Base-by-base conservation (phyloP, 129 eudicot species). In the Artemisia tridentata region DNA sequence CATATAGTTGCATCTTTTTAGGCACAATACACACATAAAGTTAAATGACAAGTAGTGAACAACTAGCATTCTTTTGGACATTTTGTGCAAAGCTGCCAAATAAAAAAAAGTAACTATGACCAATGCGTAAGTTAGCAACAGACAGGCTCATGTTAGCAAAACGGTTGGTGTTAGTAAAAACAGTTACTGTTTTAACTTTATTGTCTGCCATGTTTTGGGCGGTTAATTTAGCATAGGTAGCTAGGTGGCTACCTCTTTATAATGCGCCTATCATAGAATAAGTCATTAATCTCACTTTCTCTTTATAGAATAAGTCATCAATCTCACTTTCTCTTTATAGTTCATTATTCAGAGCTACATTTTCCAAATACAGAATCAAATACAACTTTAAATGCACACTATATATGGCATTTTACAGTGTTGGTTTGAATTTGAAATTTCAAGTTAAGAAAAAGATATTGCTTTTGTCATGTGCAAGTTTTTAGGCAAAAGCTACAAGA, bases 161-260 rank as follows among this genome's bases (percentile, higher is more conserved):
- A 65, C 77, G 11, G 81, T 71, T 63, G 67, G 76, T 54, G 67
- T 78, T 60, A 34, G 43, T 34, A 19, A 71, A 73, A 78, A 16
- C 77, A 25, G 81, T 14, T 78, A 49, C 72, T 20, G 72, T 70
- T 23, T 12, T 65, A 70, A 45, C 75, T 77, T 83, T 53, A 53
- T 45, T 78, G 81, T 70, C 67, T 52, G 76, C 51, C 67, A 43
- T 69, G 76, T 77, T 15, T 62, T 53, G 70, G 81, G 72, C 67
- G 67, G 81, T 63, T 78, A 45, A 69, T 9, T 63, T 71, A 77
- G 76, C 58, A 38, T 38, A 38, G 52, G 31, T 61, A 18, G 27
- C 29, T 54, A 23, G 56, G 66, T 74, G 75, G 66, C 25, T 13
- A 65, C 52, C 23, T 65, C 41, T 61, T 16, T 34, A 34, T 54